A percentile compares a stretch with the other conserved stretches of the same genome.
phyloP scores from a whole-genome alignment of 1,284 basidiomycete genomes.

The Coriolopsis trogii region DNA sequence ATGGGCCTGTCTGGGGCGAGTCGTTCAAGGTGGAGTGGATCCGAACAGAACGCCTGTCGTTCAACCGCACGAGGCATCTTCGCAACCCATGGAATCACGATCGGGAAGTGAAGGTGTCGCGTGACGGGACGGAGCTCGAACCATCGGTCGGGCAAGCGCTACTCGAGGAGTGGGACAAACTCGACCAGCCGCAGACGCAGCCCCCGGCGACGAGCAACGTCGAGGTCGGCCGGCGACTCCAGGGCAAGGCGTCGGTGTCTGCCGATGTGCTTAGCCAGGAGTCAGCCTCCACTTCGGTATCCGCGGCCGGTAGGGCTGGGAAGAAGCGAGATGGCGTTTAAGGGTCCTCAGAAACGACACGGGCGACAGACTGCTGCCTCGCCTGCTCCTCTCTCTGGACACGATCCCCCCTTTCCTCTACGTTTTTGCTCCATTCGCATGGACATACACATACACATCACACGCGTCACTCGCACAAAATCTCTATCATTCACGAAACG shows the following conservation, averaged over 20 bases:
- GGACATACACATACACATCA: neutral
- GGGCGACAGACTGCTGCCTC: neutral
- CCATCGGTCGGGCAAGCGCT: constrained; percentile 76
- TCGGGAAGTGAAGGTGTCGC: constrained; percentile 88
- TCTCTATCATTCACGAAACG: constrained; percentile 23
- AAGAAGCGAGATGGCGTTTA: constrained; percentile 14
- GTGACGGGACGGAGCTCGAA: constrained; percentile 92
- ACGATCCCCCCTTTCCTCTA: neutral
- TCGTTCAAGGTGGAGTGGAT: constrained; percentile 90
- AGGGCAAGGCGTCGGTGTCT: constrained; percentile 21
- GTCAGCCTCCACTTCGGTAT: neutral
- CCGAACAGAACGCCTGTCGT: constrained; percentile 74
- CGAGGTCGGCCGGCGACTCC: constrained; percentile 17
- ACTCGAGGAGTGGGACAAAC: constrained; percentile 75
- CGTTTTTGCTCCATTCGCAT: neutral
- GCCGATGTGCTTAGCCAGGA: constrained; percentile 8
- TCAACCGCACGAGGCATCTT: constrained; percentile 76
- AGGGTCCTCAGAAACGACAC: constrained; percentile 2
- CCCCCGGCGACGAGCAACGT: constrained; percentile 10
- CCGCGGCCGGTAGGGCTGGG: neutral
- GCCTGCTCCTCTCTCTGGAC: neutral
- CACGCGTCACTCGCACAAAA: constrained; percentile 1
- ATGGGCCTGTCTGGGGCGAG: constrained; percentile 59
- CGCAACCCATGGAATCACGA: constrained; percentile 95
- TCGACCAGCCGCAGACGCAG: constrained; percentile 22